These are phyloP conservation scores for Exserohilum turcica DNA, from an alignment of 2,329 filamentous ascomycete genomes.

Conservation along the genomic window DNA sequence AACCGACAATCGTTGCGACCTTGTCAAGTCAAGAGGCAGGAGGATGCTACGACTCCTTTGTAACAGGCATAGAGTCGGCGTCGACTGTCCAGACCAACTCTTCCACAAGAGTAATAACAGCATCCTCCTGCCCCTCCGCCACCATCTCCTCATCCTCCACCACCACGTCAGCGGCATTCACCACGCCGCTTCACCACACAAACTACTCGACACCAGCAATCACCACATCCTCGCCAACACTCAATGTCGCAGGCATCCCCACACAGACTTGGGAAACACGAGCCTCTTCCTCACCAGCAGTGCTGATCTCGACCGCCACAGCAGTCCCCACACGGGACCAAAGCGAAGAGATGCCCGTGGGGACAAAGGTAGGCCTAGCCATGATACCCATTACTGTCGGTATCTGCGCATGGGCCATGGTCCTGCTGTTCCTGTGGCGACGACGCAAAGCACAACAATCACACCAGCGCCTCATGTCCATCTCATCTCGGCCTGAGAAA, in stretches of 20 bases:
- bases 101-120: not conserved
- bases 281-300: not conserved
- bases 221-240: not conserved
- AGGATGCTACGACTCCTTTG: no score
- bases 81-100: no score
- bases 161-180: not conserved
- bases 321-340: not conserved
- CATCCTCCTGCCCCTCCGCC: not conserved
- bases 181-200: not conserved
- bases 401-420: constrained; percentile 15
- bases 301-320: not conserved
- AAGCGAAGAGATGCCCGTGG: constrained; percentile 9
- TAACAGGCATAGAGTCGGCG: not conserved
- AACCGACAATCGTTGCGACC: no score
- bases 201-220: not conserved
- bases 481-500: constrained; percentile 22
- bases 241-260: not conserved
- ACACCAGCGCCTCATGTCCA: not conserved
- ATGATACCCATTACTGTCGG: constrained; percentile 30
- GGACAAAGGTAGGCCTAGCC: constrained; percentile 30
- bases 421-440: constrained; percentile 27
- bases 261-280: not conserved
- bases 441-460: constrained; percentile 11
- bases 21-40: no score
- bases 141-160: not conserved